Evolutionary conservation across 805 yeast species (phyloP), one percentile per base, ranked within the genome.

Genomic region (Sugiyamaella floridensis): DNA sequence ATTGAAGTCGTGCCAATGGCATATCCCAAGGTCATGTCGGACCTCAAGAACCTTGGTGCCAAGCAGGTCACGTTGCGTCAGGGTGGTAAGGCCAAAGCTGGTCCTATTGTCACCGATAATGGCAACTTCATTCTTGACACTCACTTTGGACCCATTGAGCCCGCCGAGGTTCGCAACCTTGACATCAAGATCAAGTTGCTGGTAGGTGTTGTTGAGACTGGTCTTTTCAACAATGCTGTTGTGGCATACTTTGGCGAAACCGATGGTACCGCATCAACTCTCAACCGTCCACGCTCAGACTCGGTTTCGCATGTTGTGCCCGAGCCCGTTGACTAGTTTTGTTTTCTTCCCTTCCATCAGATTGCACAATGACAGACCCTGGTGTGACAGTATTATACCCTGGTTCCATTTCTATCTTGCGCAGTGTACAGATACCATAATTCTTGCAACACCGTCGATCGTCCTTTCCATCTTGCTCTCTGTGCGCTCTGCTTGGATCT

Each of bases 141-240:
- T 32, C 88, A 89, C 66, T 92, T 93, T 65, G 97, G 96, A 43
- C 79, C 78, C 55, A 81, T 93, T 49, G 68, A 73, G 43, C 73
- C 72, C 40, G 49, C 46, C 10, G 66, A 73, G 50, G 79, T 81
- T 18, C 66, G 62, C 32, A 62, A 60, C 11, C 77, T 93, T 60
- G 90, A 90, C 67, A 56, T 66, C 37, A 67, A 80, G 61, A 82
- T 93, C 67, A 89, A 86, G 69, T 66, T 74, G 49, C 71, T 92
- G 62, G 86, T 89, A 20, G 99, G 99, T 45, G 97, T 93, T 28
- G 97, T 93, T 14, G 99, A 93, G 70, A 90, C 96, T 9, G 99
- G 99, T 1, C 73, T 93, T 56, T 93, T 93, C 71, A 75, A 76
- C 49, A 73, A 76, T 47, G 92, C 95, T 26, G 72, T 73, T 47